Base-by-base conservation (phyloP, 306 rosid genomes). In the Calophaca sinica region DNA sequence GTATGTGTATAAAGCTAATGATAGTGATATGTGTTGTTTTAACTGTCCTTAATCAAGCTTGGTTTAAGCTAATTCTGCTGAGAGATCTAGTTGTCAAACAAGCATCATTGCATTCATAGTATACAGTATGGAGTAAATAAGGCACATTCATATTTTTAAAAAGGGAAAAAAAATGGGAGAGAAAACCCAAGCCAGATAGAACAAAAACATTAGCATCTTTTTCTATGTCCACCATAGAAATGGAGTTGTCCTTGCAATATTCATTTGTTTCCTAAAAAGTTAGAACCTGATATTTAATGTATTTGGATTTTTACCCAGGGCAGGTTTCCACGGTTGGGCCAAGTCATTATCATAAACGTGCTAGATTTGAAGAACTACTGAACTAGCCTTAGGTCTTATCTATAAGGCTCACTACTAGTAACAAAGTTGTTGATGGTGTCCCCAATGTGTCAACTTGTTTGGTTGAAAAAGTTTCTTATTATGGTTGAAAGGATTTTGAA, bases 181-280 rank as follows among this genome's bases (percentile, higher is more conserved):
- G 79, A 70, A 81, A 67, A 39, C 49, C 72, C 5, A 72, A 75
- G 78, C 3, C 42, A 33, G 76, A 68, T 31, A 74, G 68, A 81
- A 84, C 81, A 79, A 76, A 70, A 82, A 73, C 78, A 71, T 68
- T 7, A 48, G 58, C 51, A 67, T 82, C 62, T 76, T 63, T 52
- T 77, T 45, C 74, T 13, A 49, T 77, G 85, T 81, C 83, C 39
- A 77, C 57, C 71, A 68, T 57, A 59, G 41, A 79, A 50, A 80
- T 78, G 88, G 67, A 77, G 68, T 53, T 81, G 73, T 79, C 52
- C 60, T 58, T 66, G 77, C 78, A 72, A 73, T 76, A 79, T 82
- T 85, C 75, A 76, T 72, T 65, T 79, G 75, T 79, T 85, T 76
- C 83, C 89, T 38, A 62, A 79, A 72, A 79, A 1, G 80, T 79